Evolutionary conservation across 2,329 filamentous ascomycete species (phyloP), one percentile per base, ranked within the genome.

Genomic region (Spiromastix sp.): DNA sequence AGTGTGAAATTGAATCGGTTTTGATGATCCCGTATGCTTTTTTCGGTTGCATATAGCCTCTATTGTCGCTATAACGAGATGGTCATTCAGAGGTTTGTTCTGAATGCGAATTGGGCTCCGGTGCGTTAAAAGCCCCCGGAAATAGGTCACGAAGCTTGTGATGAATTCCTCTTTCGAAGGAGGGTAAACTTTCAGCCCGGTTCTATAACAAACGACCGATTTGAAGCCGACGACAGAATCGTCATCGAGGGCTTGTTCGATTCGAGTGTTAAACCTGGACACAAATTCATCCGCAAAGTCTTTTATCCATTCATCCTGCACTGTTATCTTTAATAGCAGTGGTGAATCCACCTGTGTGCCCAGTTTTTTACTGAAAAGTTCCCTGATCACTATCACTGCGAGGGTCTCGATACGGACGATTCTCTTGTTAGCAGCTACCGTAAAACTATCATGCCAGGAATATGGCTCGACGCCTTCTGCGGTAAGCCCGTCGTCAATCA

Each of bases 1-100:
- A 0, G 83, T 91, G 49, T 93, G 85, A 44, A 93, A 81, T 49
- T 93, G 85, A 9, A 93, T 64, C 0, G 84, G 82, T 52, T 89
- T 91, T 38, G 72, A 72, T 38, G 56, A 46, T 2, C 59, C 57
- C 3, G 52, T 54, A 12, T 53, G 55, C 37, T 46, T 46, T 17
- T 48, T 44, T 12, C 48, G 47, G 11, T 66, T 59, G 6, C 63
- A 56, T 34, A 89, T 69, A 18, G 77, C 54, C 30, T 69, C 63
- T 5, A 84, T 75, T 0, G 77, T 69, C 19, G 69, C 64, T 36
- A 81, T 71, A 2, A 91, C 74, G 3, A 89, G 57, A 40, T 76
- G 72, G 41, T 83, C 75, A 48, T 85, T 87, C 34, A 91, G 61
- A 1, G 69, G 67, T 34, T 73, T 72, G 31, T 77, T 67, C 32